Evolutionary conservation across 2,329 filamentous ascomycete genomes (phyloP).

Genomic region (Chlorencoelia australis): DNA sequence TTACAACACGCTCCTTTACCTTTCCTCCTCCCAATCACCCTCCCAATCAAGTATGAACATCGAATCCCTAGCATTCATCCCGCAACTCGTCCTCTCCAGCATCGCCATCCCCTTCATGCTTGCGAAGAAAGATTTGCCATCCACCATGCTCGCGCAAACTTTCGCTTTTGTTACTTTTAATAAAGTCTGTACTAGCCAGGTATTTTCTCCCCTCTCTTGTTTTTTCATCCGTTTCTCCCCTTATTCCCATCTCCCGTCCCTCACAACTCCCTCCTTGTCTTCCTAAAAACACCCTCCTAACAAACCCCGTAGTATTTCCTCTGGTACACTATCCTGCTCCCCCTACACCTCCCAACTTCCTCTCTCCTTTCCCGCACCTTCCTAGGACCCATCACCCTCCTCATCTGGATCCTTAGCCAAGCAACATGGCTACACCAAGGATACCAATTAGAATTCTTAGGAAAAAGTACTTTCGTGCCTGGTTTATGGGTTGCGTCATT

Average conservation of each 20-base stretch:
- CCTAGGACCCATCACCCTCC: slow-evolving; percentile 54
- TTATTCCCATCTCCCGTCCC: slow-evolving; percentile 17
- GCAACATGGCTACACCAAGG: slow-evolving; percentile 66
- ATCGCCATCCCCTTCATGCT: slow-evolving; percentile 65
- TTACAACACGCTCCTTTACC: slow-evolving; percentile 86
- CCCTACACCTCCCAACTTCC: slow-evolving; percentile 78
- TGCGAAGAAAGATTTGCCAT: slow-evolving; percentile 71
- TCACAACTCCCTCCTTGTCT: background rate
- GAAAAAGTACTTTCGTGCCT: slow-evolving; percentile 72
- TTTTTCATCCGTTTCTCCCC: slow-evolving; percentile 1
- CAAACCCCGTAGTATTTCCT: slow-evolving; percentile 67
- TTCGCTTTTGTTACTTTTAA: slow-evolving; percentile 97
- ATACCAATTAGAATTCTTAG: slow-evolving; percentile 70
- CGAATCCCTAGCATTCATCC: slow-evolving; percentile 79
- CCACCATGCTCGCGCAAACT: slow-evolving; percentile 86
- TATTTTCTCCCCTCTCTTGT: slow-evolving; percentile 30
- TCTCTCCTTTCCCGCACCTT: slow-evolving; percentile 51
- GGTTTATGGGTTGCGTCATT: slow-evolving; percentile 70
- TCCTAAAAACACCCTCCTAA: slow-evolving; percentile 3
- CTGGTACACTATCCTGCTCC: slow-evolving; percentile 93
- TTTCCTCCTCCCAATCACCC: slow-evolving; percentile 54
- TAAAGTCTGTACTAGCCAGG: slow-evolving; percentile 97
- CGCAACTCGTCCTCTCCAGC: slow-evolving; percentile 73
- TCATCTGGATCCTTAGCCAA: slow-evolving; percentile 69
- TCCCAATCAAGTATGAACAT: slow-evolving; percentile 32